A percentile compares a stretch with the other conserved stretches of the same genome.
Evolutionary conservation across 2,329 filamentous ascomycete species (phyloP).

Genomic region (Trichocomaceae sp.): DNA sequence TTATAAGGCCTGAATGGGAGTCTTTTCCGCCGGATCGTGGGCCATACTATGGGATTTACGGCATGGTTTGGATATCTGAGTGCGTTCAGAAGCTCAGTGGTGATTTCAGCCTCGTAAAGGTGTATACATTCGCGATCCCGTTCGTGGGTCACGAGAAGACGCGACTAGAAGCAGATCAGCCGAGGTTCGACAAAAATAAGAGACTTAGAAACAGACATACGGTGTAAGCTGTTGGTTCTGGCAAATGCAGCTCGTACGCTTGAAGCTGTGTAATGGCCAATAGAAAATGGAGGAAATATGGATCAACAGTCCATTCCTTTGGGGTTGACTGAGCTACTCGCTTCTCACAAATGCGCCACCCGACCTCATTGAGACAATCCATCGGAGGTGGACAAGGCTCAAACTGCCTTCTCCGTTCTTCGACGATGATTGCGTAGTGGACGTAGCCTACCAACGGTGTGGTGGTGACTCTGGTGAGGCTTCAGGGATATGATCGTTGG

Average conservation of each 20-base stretch:
- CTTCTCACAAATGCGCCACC: background rate
- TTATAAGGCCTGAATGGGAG: background rate
- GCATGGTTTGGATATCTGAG: background rate
- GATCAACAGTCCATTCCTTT: background rate
- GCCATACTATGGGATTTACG: background rate
- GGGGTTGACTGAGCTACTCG: background rate
- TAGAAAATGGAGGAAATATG: background rate
- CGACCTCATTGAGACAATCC: background rate
- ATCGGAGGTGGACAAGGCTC: background rate
- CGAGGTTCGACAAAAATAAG: background rate
- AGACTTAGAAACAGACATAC: background rate
- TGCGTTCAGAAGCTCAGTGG: background rate
- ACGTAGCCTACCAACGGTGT: background rate
- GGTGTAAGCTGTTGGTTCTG: background rate
- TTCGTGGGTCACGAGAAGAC: background rate
- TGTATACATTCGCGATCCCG: background rate
- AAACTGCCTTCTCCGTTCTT: background rate
- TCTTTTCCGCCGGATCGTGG: background rate
- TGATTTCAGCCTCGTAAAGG: background rate
- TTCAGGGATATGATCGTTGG: background rate
- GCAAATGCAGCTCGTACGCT: background rate
- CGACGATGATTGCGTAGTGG: background rate
- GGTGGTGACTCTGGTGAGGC: no score
- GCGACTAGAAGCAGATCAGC: background rate
- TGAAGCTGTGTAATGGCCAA: background rate